Evolutionary conservation across 2,329 filamentous ascomycete species (phyloP), one percentile per base, ranked within the genome.

Genomic region (Aphanoascus verrucosus): DNA sequence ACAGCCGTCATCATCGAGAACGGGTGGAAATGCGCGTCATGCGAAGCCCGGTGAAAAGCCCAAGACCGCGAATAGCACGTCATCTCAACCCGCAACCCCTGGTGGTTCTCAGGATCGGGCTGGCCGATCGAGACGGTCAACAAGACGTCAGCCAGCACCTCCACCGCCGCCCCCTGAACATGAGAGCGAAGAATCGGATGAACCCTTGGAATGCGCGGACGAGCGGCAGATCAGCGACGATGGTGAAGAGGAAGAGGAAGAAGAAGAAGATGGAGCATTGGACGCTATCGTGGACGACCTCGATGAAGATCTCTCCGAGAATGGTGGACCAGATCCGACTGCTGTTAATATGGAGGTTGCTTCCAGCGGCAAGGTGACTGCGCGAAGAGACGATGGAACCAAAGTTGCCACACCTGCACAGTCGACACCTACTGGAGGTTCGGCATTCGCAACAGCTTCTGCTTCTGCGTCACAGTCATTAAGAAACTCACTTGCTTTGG

Each of bases 281-380:
- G 88, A 95, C 66, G 83, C 88, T 19, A 86, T 97, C 56, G 84
- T 96, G n/a, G 88, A 90, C 55, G 88, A 94, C 60, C 74, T 96
- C 1, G 88, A 96, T 53, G 86, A 91, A 57, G 88, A 90, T 32
- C 83, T 91, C 68, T 82, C 81, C 35, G 79, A 88, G 49, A 84
- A 85, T 53, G 79, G 80, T n/a, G 76, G 79, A n/a, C 78, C 85
- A 5, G 88, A 93, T 61, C 86, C 89, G 1, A 85, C 86, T 3
- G 90, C 93, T 5, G 88, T 97, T 32, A 96, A 88, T 63, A 80
- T 98, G 66, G 91, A 97, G 68, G 81, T 96, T 41, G 89, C 84
- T 38, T 83, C 86, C 15, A 86, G 84, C 17, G 91, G 89, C 12
- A 94, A 88, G 64, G 85, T 96, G 12, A 94, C 88, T 1, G 91